Evolutionary conservation across 345 rosid genomes (phyloP), one percentile per base, ranked within the genome.

Genomic region (Stellera chamaejasme): DNA sequence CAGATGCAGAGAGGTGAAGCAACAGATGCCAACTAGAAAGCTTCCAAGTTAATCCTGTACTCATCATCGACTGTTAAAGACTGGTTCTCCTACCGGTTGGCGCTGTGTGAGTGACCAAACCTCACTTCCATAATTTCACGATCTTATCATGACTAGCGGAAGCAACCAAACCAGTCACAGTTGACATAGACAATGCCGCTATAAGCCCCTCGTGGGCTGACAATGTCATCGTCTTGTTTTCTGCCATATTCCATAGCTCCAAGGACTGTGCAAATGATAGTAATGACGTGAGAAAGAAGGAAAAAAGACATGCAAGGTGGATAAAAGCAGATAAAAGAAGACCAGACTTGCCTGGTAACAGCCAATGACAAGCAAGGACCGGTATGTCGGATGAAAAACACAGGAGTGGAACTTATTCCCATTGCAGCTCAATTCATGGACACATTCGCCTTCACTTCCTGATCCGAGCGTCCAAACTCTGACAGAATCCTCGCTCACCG

Each of bases 121-220:
- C 14, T 49, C 71, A 87, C 69, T 85, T 93, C 99, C 99, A 93
- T 43, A 93, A 76, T 81, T 93, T 93, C 63, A 93, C 87, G 50
- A 59, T 64, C 79, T 83, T 85, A 70, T 93, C 97, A 7, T 93
- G 97, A 72, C 99, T 87, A 2, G 96, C 99, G 14, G 99, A 93
- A 48, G 99, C 97, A 55, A 93, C 85, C 74, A 81, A 58, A 48
- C 97, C 96, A 0, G 90, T 77, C 57, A 65, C 79, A 2, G 84
- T 74, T 16, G 97, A 89, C 13, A 75, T 91, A 0, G 97, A 82
- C 70, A 93, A 60, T 2, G 96, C 77, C 10, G 99, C 81, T 13
- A 93, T 82, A 13, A 80, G 67, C 52, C 97, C 94, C 0, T 84
- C 92, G 19, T 93, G 99, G 10, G 97, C 99, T 9, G 82, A 2